Percentiles rank a stretch among this genome's conserved stretches.
Evolutionary conservation across 1,284 basidiomycete species (phyloP).

Genomic region (Trichosporon sp.): DNA sequence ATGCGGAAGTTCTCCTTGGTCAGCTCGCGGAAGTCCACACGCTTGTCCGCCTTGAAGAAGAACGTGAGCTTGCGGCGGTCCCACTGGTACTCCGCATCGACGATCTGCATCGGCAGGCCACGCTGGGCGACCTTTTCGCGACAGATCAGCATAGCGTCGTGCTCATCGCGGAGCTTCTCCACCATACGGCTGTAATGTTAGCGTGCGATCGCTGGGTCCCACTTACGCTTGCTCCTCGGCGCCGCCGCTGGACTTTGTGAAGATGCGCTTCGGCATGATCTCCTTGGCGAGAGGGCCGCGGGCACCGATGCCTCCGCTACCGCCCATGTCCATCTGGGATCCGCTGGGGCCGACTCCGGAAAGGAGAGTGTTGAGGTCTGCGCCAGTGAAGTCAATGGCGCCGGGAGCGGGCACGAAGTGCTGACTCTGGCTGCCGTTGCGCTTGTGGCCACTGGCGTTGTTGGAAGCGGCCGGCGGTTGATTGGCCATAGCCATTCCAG

Average conservation of each 20-base stretch:
- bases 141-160: constrained; percentile 87
- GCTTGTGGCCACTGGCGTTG: constrained; percentile 22
- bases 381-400: constrained; percentile 40
- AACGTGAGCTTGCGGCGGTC: constrained; percentile 96
- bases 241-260: constrained; percentile 76
- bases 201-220: background rate
- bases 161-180: constrained; percentile 84
- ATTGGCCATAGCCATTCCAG: constrained; percentile 55
- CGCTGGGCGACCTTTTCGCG: constrained; percentile 87
- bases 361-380: constrained; percentile 47
- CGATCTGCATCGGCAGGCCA: constrained; percentile 95
- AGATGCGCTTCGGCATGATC: constrained; percentile 95
- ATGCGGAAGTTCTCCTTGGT: constrained; percentile 56
- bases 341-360: constrained; percentile 50
- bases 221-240: constrained; percentile 78
- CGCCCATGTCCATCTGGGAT: constrained; percentile 44
- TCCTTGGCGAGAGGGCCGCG: constrained; percentile 65
- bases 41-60: constrained; percentile 92
- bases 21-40: constrained; percentile 96
- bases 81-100: constrained; percentile 98
- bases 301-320: constrained; percentile 37
- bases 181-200: constrained; percentile 65
- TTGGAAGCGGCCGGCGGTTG: background rate
- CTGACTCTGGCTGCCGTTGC: constrained; percentile 28
- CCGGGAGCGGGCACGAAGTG: constrained; percentile 27